Evolutionary conservation across 2,329 filamentous ascomycete species (phyloP).

Genomic region (Sporothrix luriei): DNA sequence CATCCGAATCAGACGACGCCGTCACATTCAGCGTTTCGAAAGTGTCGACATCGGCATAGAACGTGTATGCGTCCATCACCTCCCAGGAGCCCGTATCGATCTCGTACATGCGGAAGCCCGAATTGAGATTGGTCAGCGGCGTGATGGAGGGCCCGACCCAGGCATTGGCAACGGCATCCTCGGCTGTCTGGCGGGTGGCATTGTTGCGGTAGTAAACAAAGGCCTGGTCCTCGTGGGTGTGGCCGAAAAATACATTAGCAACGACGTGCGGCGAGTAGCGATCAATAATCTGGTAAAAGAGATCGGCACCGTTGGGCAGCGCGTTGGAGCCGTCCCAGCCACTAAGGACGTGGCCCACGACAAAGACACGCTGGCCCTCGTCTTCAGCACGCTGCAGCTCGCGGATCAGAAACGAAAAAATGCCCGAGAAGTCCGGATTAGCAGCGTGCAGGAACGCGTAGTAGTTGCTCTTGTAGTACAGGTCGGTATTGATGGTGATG

Average conservation of each 20-base stretch:
- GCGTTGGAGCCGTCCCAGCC: constrained; percentile 54
- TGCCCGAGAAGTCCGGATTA: constrained; percentile 54
- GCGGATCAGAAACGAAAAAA: constrained; percentile 56
- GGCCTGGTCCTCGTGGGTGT: constrained; percentile 55
- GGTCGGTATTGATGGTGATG: constrained; percentile 62
- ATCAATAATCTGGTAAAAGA: constrained; percentile 54
- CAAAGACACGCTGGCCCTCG: constrained; percentile 56
- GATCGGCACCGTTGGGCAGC: constrained; percentile 49
- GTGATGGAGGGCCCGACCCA: constrained; percentile 54
- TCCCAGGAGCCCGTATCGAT: constrained; percentile 60
- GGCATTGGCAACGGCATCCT: constrained; percentile 58
- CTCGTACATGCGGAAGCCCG: constrained; percentile 61
- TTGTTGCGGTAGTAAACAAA: constrained; percentile 57
- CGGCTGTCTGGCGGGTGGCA: constrained; percentile 47
- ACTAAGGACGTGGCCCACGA: constrained; percentile 62
- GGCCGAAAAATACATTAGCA: constrained; percentile 59
- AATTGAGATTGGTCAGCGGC: constrained; percentile 54
- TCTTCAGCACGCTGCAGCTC: constrained; percentile 58
- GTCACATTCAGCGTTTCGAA: constrained; percentile 45
- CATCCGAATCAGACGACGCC: constrained; percentile 41
- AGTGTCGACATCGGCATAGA: constrained; percentile 55
- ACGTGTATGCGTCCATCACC: constrained; percentile 57
- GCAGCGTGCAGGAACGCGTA: constrained; percentile 56
- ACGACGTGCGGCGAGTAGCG: constrained; percentile 57
- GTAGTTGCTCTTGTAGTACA: constrained; percentile 63